Evolutionary conservation across 768 basidiomycete genomes (phyloP).

Genomic region (Russula earlei): DNA sequence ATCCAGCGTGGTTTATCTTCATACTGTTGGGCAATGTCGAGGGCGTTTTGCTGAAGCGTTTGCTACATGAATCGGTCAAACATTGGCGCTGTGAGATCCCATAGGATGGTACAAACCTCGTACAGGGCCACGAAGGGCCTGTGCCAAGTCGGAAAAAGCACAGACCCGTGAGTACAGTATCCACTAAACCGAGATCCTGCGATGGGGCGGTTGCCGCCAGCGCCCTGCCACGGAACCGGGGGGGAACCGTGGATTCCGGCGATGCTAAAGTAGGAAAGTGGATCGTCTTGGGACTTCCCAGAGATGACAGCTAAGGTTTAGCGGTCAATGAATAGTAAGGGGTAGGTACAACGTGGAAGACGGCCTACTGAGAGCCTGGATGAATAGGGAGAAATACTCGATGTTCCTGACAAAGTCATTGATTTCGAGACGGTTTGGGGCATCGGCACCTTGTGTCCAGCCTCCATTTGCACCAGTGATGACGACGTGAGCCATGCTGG

Average conservation of each 20-base stretch:
- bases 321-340: neutral
- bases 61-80: constrained; percentile 28
- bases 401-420: constrained; percentile 28
- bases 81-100: neutral
- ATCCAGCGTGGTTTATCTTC: constrained; percentile 23
- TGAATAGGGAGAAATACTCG: constrained; percentile 41
- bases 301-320: neutral
- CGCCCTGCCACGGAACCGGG: constrained; percentile 35
- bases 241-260: constrained; percentile 45
- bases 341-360: neutral
- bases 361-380: constrained; percentile 39
- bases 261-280: constrained; percentile 36
- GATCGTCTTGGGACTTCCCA: constrained; percentile 23
- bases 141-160: constrained; percentile 48
- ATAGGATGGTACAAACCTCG: neutral
- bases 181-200: constrained; percentile 29
- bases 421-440: constrained; percentile 12
- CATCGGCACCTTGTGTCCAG: neutral
- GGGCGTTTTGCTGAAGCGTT: constrained; percentile 34
- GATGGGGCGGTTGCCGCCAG: constrained; percentile 24
- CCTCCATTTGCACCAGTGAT: constrained; percentile 2
- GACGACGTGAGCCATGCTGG: constrained; percentile 2
- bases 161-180: constrained; percentile 45
- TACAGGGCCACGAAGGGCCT: constrained; percentile 26
- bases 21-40: constrained; percentile 34